A percentile compares a stretch with the other conserved stretches of the same genome.
Conservation (phyloP, 306 rosid genomes). For the Erythrophleum fordii region DNA sequence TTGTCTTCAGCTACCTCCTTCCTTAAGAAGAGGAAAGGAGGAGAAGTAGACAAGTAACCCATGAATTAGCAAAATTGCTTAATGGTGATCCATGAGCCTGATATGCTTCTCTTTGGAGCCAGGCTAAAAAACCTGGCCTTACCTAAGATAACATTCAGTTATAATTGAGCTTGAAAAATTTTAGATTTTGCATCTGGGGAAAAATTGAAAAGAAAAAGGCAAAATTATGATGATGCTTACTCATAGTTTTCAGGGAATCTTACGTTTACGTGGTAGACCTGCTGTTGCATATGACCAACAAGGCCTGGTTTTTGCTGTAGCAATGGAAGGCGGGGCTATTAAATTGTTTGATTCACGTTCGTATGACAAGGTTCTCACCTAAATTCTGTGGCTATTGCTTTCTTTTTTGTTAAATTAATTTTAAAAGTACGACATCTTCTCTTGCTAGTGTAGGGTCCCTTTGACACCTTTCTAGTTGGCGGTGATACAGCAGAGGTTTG, state of each 20-base stretch:
- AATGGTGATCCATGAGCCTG: background rate
- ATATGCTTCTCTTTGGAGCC: constrained; percentile 26
- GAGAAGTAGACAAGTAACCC: background rate
- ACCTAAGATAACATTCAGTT: constrained; percentile 27
- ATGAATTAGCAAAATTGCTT: background rate
- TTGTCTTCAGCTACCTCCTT: background rate
- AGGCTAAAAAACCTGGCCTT: constrained; percentile 9
- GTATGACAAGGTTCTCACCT: constrained; percentile 80
- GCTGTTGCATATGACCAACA: constrained; percentile 99
- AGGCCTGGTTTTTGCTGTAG: constrained; percentile 98
- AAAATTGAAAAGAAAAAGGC: constrained; percentile 8
- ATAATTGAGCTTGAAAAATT: constrained; percentile 27
- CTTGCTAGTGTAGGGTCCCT: constrained; percentile 78
- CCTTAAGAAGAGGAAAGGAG: background rate
- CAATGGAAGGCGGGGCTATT: constrained; percentile 99
- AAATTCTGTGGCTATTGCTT: constrained; percentile 22
- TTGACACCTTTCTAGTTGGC: constrained; percentile 96
- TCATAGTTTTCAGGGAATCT: constrained; percentile 77
- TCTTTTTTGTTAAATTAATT: constrained; percentile 18
- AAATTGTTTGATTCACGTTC: constrained; percentile 96
- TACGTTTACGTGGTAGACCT: constrained; percentile 91
- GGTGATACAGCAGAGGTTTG: constrained; percentile 98
- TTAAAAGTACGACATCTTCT: constrained; percentile 34
- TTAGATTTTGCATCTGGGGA: constrained; percentile 1
- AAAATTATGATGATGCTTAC: constrained; percentile 56